Conservation (phyloP, 108 stramenopile species). For the Fragilaria radians region DNA sequence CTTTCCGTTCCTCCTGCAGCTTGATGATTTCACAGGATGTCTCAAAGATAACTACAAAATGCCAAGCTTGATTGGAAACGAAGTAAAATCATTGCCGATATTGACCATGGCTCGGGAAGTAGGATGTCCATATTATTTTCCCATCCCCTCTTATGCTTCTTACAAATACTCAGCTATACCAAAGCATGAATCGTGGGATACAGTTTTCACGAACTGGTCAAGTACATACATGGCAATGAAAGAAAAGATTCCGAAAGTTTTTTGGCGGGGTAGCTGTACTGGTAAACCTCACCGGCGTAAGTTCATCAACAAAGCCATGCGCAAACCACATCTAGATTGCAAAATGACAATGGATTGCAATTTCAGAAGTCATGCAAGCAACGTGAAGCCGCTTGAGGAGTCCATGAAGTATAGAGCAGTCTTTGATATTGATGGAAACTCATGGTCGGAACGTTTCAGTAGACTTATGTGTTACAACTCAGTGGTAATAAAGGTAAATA, state of each 20-base stretch:
- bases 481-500: conserved; percentile 29
- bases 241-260: neutral
- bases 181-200: neutral
- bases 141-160: neutral
- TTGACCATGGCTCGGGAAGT: neutral
- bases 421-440: conserved; percentile 51
- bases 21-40: neutral
- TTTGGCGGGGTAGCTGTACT: neutral
- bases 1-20: neutral
- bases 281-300: neutral
- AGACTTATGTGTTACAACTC: conserved; percentile 42
- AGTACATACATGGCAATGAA: neutral
- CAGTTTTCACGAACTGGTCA: neutral
- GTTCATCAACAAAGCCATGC: neutral
- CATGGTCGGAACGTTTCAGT: conserved; percentile 36
- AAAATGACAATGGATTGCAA: neutral
- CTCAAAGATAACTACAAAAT: neutral
- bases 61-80: neutral
- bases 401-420: conserved; percentile 32
- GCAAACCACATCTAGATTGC: neutral
- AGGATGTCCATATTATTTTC: neutral
- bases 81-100: neutral
- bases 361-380: neutral
- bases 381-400: neutral
- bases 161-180: neutral